A percentile compares a stretch with the other conserved stretches of the same genome.
phyloP scores from a whole-genome alignment of 495 filamentous ascomycete genomes.

The Acidiella bohemica region DNA sequence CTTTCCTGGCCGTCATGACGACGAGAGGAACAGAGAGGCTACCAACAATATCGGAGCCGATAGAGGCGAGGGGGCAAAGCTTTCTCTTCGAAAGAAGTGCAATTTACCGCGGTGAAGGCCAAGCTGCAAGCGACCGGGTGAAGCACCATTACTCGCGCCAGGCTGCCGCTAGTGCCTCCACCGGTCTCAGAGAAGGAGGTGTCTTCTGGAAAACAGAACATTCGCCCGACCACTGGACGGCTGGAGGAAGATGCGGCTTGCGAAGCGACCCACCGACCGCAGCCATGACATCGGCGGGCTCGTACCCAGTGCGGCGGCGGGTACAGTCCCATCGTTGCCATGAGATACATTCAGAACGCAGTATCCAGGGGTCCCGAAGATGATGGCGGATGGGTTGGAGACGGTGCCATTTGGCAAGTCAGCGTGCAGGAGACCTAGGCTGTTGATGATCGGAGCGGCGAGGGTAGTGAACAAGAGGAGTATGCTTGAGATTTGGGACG shows the following conservation, averaged over 20 bases:
- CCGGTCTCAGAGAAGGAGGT: constrained; percentile 30
- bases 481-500: constrained; percentile 36
- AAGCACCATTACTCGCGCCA: constrained; percentile 46
- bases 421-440: constrained; percentile 39
- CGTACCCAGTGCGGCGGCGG: constrained; percentile 38
- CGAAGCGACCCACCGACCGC: constrained; percentile 25
- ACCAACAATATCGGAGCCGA: too few relatives aligned
- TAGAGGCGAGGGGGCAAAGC: too few relatives aligned
- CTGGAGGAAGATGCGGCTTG: too few relatives aligned
- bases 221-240: too few relatives aligned
- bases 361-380: constrained; percentile 46
- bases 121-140: constrained; percentile 46
- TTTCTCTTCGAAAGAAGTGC: too few relatives aligned
- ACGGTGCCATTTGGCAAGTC: constrained; percentile 29
- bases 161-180: constrained; percentile 30
- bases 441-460: constrained; percentile 41
- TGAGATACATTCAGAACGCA: constrained; percentile 32
- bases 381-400: constrained; percentile 27
- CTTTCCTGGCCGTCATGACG: too few relatives aligned
- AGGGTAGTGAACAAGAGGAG: constrained; percentile 46
- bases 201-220: too few relatives aligned
- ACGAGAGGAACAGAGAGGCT: too few relatives aligned
- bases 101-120: constrained; percentile 48
- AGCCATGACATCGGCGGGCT: constrained; percentile 33
- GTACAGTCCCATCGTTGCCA: constrained; percentile 34